Evolutionary conservation across 2,329 filamentous ascomycete species (phyloP).

Genomic region (Mycogone perniciosa): DNA sequence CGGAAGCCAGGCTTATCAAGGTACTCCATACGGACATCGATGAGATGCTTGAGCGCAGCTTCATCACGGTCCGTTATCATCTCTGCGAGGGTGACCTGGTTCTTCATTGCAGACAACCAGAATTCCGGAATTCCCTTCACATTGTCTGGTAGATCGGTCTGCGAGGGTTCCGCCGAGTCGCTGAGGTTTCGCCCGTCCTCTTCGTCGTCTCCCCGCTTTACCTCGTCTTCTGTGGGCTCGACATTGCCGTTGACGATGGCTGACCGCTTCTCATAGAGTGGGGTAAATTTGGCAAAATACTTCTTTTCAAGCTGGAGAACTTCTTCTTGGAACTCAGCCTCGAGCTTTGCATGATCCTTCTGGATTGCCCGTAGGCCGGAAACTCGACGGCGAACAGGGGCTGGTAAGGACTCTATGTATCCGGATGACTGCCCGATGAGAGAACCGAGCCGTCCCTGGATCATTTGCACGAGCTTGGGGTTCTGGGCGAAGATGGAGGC

Average conservation of each 20-base stretch:
- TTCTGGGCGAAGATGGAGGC: slow-evolving; percentile 94
- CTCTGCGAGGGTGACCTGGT: slow-evolving; percentile 92
- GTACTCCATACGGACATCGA: slow-evolving; percentile 98
- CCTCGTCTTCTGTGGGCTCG: slow-evolving; percentile 82
- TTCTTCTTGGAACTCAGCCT: slow-evolving; percentile 97
- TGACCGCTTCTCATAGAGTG: slow-evolving; percentile 91
- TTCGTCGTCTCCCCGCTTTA: slow-evolving; percentile 78
- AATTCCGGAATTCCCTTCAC: slow-evolving; percentile 91
- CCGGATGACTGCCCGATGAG: slow-evolving; percentile 93
- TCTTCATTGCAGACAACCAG: slow-evolving; percentile 99
- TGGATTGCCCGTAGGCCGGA: slow-evolving; percentile 95
- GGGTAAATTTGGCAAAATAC: slow-evolving; percentile 98
- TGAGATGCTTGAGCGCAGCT: slow-evolving; percentile 80
- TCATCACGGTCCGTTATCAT: slow-evolving; percentile 99
- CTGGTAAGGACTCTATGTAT: slow-evolving; percentile 93
- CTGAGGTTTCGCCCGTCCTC: slow-evolving; percentile 71
- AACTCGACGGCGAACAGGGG: slow-evolving; percentile 84
- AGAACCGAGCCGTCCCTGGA: slow-evolving; percentile 89
- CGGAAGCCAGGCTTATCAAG: slow-evolving; percentile 97
- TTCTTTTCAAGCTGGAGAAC: slow-evolving; percentile 98
- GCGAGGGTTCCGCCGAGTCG: slow-evolving; percentile 52
- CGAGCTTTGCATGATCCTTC: slow-evolving; percentile 97
- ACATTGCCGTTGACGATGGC: slow-evolving; percentile 80
- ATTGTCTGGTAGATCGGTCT: slow-evolving; percentile 48
- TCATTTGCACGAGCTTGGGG: slow-evolving; percentile 91